phyloP scores from a whole-genome alignment of 345 rosid species.

The Gossypium rotundifolium region DNA sequence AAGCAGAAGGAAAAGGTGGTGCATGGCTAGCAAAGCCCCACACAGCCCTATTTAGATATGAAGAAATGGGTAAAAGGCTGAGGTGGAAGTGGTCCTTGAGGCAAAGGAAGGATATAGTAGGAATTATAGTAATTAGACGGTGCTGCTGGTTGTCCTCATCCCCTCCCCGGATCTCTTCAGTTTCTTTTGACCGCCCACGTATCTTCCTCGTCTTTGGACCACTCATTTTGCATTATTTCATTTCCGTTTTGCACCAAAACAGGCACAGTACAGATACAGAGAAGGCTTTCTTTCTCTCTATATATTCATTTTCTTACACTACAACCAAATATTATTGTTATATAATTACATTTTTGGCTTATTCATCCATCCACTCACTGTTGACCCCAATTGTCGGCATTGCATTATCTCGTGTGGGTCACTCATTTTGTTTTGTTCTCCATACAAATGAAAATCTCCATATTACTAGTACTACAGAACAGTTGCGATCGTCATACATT shows the following conservation, averaged over 20 bases:
- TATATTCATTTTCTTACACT: background rate
- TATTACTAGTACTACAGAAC: background rate
- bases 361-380: background rate
- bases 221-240: background rate
- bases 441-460: background rate
- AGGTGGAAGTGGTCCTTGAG: too few species aligned
- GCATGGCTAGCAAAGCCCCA: too few species aligned
- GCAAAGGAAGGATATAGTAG: too few species aligned
- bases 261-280: background rate
- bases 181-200: background rate
- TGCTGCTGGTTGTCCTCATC: background rate
- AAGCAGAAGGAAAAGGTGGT: too few species aligned
- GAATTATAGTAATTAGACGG: background rate
- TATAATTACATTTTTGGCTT: background rate
- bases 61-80: too few species aligned
- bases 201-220: background rate
- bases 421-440: background rate
- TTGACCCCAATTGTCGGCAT: slow-evolving; percentile 2
- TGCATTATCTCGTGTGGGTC: slow-evolving; percentile 2
- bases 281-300: background rate
- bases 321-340: background rate
- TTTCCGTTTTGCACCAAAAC: background rate
- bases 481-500: background rate
- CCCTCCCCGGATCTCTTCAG: background rate
- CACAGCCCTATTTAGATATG: too few species aligned